Evolutionary conservation across 257 asterid genomes (phyloP).

Genomic region (Solanum lignicaule): DNA sequence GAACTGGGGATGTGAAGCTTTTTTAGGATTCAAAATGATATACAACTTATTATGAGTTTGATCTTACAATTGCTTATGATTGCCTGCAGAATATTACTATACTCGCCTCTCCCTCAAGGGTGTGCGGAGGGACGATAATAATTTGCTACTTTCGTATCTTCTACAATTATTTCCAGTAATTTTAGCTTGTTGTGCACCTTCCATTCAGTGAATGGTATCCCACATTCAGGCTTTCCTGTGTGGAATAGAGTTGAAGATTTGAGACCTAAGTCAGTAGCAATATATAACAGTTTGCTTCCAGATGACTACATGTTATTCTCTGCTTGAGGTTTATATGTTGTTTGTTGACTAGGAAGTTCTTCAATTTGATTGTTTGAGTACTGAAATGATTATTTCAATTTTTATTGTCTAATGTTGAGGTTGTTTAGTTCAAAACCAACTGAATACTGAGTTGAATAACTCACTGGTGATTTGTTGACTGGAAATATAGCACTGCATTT

Average conservation of each 20-base stretch:
- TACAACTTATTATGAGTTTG: not conserved
- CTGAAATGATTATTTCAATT: not conserved
- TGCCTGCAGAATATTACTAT: not conserved
- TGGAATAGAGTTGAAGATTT: not conserved
- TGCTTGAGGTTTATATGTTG: not conserved
- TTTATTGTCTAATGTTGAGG: not conserved
- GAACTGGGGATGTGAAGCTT: not conserved
- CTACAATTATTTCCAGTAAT: not conserved
- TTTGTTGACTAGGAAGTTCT: not conserved
- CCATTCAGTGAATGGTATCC: not conserved
- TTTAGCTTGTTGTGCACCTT: not conserved
- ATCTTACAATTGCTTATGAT: not conserved
- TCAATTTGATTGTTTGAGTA: not conserved
- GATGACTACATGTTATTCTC: not conserved
- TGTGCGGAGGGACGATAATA: not conserved
- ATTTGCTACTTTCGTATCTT: not conserved
- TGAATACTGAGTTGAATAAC: not conserved
- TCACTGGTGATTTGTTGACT: too few species aligned
- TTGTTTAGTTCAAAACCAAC: not conserved
- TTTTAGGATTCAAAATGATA: not conserved
- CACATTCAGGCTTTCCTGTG: not conserved
- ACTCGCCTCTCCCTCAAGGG: not conserved
- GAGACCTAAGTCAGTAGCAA: not conserved
- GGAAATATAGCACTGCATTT: too few species aligned
- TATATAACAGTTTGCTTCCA: not conserved